Evolutionary conservation across 192 early-diverging fungal species (phyloP), one percentile per base, ranked within the genome.

Genomic region (Coemansia sp.): DNA sequence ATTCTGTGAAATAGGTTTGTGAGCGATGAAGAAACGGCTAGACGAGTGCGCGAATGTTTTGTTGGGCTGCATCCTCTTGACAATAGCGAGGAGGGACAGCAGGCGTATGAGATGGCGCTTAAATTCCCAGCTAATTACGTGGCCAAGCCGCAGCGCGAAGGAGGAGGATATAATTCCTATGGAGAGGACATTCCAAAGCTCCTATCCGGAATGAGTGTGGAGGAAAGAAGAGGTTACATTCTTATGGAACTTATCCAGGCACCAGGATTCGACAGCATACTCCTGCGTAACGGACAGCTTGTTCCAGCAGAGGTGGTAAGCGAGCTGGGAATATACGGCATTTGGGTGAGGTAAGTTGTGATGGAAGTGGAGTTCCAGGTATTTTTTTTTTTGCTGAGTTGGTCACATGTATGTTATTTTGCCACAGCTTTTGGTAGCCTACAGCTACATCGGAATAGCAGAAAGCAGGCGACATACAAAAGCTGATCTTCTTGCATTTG

Each of bases 121-220:
- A 59, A 64, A 11, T 63, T 85, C 32, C 93, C 93, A 1, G 84
- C 79, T 23, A 72, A 86, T 8, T 92, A 85, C 75, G 96, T 98
- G 19, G 84, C 96, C 77, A 98, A 98, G 77, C 95, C 96, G 5
- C 96, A 98, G 76, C 87, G 96, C 46, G 95, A 98, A 75, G 96
- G 96, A 3, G 96, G 96, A 54, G 96, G 75, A 27, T 94, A 97
- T 82, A 98, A 98, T 83, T 80, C 94, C 11, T 98, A 98, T 68
- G 91, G 93, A 17, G 70, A 85, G 19, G 93, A 97, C 66, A 93
- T 98, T 64, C 85, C 87, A 1, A 57, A 23, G 8, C 63, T 73
- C 6, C 63, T 98, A 4, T 51, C 60, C 8, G 69, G 70, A 21
- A 54, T 97, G 51, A 70, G 85, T 2, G 72, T 63, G 21, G 74